Percentiles rank a stretch among this genome's conserved stretches.
Evolutionary conservation across 2,329 filamentous ascomycete species (phyloP).

Genomic region (Pezicula neosporulosa): DNA sequence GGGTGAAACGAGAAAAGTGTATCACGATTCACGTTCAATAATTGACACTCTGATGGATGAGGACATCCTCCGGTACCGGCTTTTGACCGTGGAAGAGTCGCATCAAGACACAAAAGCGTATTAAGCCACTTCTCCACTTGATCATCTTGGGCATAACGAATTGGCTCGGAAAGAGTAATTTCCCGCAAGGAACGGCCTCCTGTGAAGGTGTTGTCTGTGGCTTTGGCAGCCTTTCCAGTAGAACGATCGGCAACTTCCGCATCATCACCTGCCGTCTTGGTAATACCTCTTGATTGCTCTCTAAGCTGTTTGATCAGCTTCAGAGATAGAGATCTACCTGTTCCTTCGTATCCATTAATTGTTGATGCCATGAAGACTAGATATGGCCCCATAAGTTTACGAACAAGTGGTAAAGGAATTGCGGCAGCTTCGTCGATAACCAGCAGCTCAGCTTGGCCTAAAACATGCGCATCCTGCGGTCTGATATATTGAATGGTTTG

Average conservation of each 20-base stretch:
- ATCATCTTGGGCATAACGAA: constrained; percentile 89
- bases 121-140: constrained; percentile 96
- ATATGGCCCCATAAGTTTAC: constrained; percentile 94
- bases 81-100: constrained; percentile 77
- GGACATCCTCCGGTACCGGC: constrained; percentile 72
- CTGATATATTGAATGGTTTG: constrained; percentile 99
- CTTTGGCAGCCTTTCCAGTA: constrained; percentile 70
- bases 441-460: constrained; percentile 90
- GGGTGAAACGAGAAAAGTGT: constrained; percentile 98
- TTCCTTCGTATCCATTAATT: constrained; percentile 98
- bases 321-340: constrained; percentile 86
- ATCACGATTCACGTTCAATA: constrained; percentile 92
- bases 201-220: constrained; percentile 51
- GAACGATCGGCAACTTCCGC: constrained; percentile 72
- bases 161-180: constrained; percentile 89
- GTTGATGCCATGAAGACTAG: constrained; percentile 99
- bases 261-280: constrained; percentile 50
- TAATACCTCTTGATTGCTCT: constrained; percentile 76
- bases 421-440: constrained; percentile 98
- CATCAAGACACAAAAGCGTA: constrained; percentile 87
- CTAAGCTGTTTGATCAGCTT: constrained; percentile 97
- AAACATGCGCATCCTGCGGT: constrained; percentile 89
- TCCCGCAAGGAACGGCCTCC: constrained; percentile 82
- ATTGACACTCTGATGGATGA: constrained; percentile 85
- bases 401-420: constrained; percentile 87